phyloP scores from a whole-genome alignment of 169 alveolate genomes.

The Plasmodium gonderi region DNA sequence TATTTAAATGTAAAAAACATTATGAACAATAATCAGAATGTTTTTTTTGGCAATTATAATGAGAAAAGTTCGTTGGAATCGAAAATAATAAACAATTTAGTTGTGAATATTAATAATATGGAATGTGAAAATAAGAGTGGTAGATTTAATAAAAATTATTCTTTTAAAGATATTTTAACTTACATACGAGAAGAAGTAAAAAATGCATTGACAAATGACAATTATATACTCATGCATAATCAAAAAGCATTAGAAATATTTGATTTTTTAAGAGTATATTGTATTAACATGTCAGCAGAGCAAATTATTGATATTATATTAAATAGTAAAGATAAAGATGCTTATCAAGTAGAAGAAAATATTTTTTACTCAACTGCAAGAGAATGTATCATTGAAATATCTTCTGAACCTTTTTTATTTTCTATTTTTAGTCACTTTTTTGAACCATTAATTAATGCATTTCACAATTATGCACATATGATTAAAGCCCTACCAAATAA shows the following conservation, averaged over 20 bases:
- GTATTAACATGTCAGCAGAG: constrained; percentile 50
- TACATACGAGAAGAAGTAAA: constrained; percentile 57
- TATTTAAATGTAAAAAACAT: constrained; percentile 41
- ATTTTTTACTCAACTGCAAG: constrained; percentile 50
- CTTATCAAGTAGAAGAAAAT: constrained; percentile 49
- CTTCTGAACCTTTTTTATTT: constrained; percentile 52
- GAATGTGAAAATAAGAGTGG: constrained; percentile 13
- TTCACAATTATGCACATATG: constrained; percentile 62
- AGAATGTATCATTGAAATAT: constrained; percentile 32
- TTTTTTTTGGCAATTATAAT: background rate
- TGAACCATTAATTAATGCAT: constrained; percentile 58
- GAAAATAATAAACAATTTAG: constrained; percentile 31
- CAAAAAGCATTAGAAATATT: constrained; percentile 60
- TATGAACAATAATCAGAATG: background rate
- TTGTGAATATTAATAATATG: constrained; percentile 27
- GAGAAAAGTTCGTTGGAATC: constrained; percentile 4
- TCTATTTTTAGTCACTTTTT: constrained; percentile 47
- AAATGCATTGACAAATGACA: constrained; percentile 31
- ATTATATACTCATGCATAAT: constrained; percentile 38
- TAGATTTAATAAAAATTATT: constrained; percentile 24
- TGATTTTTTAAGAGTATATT: constrained; percentile 44
- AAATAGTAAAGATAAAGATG: constrained; percentile 54
- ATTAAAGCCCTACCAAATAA: constrained; percentile 12
- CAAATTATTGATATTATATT: constrained; percentile 55
- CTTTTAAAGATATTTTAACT: constrained; percentile 26